A percentile compares a stretch with the other conserved stretches of the same genome.
phyloP scores from a whole-genome alignment of 148 eudicot species.

The Arbutus unedo region DNA sequence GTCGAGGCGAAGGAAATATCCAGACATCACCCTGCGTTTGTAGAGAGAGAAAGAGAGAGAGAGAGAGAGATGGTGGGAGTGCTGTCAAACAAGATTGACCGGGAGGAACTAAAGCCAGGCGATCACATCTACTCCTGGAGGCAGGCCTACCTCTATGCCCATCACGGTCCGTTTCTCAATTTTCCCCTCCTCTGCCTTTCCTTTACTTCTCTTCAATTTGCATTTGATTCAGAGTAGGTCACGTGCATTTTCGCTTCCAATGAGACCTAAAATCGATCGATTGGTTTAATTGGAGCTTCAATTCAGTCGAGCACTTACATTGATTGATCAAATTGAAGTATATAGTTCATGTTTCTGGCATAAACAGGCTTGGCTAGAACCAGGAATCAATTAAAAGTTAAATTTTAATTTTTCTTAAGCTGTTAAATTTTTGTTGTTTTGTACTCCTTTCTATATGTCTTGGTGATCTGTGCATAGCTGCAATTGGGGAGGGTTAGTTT shows the following conservation, averaged over 20 bases:
- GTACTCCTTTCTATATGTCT: neutral
- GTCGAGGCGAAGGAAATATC: neutral
- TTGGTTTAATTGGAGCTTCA: neutral
- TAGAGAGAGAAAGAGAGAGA: neutral
- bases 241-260: neutral
- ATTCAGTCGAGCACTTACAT: neutral
- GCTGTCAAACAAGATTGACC: slow-evolving; percentile 50
- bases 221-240: neutral
- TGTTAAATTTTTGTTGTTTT: neutral
- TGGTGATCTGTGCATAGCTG: neutral
- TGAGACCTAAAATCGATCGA: neutral
- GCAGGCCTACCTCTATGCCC: slow-evolving; percentile 53
- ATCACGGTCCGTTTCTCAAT: slow-evolving; percentile 42
- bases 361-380: no score
- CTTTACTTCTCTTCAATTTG: neutral
- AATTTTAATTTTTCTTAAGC: neutral
- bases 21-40: neutral
- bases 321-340: neutral
- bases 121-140: slow-evolving; percentile 85
- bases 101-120: slow-evolving; percentile 49
- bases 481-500: no score
- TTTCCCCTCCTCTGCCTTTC: neutral
- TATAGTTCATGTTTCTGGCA: neutral
- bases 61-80: slow-evolving; percentile 32
- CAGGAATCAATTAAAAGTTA: neutral